Conservation (phyloP, 305 asterid species). For the Plantago lanceolata region DNA sequence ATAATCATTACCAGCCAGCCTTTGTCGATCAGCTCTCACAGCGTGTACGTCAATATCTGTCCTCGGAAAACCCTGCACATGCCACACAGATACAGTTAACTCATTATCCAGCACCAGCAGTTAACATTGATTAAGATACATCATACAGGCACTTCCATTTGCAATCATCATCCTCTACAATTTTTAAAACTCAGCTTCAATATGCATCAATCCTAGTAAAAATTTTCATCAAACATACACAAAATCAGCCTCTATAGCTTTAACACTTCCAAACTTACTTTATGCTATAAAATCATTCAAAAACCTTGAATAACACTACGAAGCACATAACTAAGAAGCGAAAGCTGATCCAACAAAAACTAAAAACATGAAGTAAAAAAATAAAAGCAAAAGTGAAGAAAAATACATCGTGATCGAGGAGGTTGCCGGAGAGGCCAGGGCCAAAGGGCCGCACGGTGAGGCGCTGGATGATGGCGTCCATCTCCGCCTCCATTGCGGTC, state of each 20-base stretch:
- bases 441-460: conserved; percentile 79
- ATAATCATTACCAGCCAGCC: conserved; percentile 57
- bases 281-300: too few relatives aligned
- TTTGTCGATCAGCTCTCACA: conserved; percentile 70
- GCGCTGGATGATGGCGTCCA: conserved; percentile 66
- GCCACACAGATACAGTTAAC: not conserved
- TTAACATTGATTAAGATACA: too few relatives aligned
- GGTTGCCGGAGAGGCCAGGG: conserved; percentile 83
- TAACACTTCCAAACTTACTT: too few relatives aligned
- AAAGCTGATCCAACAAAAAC: not conserved
- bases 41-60: conserved; percentile 67
- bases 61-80: conserved; percentile 87
- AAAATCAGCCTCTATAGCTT: too few relatives aligned
- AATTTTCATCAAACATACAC: too few relatives aligned
- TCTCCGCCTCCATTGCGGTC: conserved; percentile 59
- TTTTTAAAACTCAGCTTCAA: too few relatives aligned
- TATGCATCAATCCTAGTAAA: too few relatives aligned
- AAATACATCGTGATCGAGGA: conserved; percentile 65
- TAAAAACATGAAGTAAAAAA: not conserved
- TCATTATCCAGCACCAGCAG: not conserved
- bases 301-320: not conserved
- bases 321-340: not conserved
- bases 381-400: not conserved
- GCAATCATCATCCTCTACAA: too few relatives aligned
- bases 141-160: too few relatives aligned